phyloP scores from a whole-genome alignment of 306 rosid genomes.

The Fragaria vesca region DNA sequence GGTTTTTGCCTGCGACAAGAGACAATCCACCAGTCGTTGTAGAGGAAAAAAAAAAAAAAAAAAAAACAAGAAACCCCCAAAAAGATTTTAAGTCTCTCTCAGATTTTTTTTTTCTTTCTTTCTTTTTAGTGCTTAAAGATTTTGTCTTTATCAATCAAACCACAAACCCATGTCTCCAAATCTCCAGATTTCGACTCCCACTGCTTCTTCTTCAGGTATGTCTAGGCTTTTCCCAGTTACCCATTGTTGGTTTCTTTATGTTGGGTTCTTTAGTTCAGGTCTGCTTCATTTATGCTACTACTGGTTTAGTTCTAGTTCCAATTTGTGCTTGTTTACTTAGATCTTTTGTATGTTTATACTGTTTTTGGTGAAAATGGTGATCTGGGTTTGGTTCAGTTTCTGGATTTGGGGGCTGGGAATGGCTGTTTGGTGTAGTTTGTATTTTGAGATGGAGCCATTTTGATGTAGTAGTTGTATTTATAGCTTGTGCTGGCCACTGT shows the following conservation, averaged over 20 bases:
- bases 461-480: not conserved
- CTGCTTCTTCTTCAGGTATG: constrained; percentile 43
- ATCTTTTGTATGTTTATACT: constrained; percentile 48
- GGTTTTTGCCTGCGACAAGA: constrained; percentile 58
- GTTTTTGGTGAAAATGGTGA: constrained; percentile 26
- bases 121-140: constrained; percentile 9
- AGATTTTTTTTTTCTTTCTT: constrained; percentile 2
- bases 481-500: not conserved
- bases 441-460: not conserved
- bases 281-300: constrained; percentile 5
- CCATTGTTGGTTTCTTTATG: not conserved
- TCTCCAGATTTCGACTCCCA: constrained; percentile 27
- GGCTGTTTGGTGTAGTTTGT: constrained; percentile 6
- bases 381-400: constrained; percentile 30
- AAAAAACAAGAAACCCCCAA: constrained; percentile 15
- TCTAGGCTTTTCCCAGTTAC: constrained; percentile 3
- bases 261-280: not conserved
- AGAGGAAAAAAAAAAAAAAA: constrained; percentile 20
- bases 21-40: constrained; percentile 76
- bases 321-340: constrained; percentile 22
- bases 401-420: constrained; percentile 19
- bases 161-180: constrained; percentile 15
- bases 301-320: not conserved
- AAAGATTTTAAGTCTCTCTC: not conserved
- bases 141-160: constrained; percentile 19